Evolutionary conservation across 1,139 yeast species (phyloP), one percentile per base, ranked within the genome.

Genomic region (Pichia sorboxylosa): DNA sequence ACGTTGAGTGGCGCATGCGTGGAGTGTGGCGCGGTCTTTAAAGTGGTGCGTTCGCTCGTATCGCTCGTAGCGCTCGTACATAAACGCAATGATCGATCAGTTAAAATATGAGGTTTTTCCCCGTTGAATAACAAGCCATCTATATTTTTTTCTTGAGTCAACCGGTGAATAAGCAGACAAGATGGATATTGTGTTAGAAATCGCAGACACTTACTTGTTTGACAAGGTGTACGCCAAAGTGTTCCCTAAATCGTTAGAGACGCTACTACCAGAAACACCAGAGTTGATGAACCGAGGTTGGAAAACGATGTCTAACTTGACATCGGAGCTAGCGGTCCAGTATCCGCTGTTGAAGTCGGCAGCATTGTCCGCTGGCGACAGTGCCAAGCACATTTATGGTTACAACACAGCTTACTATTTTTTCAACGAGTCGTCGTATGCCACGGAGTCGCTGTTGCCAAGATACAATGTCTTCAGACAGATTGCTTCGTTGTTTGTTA

Each of bases 121-220:
- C n/a, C n/a, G n/a, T n/a, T n/a, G n/a, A n/a, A n/a, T n/a, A n/a
- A n/a, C n/a, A n/a, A n/a, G n/a, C n/a, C n/a, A n/a, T n/a, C n/a
- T n/a, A n/a, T n/a, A n/a, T n/a, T n/a, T n/a, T n/a, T n/a, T n/a
- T n/a, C n/a, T n/a, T n/a, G n/a, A n/a, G n/a, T n/a, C n/a, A n/a
- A n/a, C n/a, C n/a, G n/a, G n/a, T n/a, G n/a, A n/a, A n/a, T n/a
- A n/a, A n/a, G n/a, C n/a, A n/a, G n/a, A n/a, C n/a, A n/a, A n/a
- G n/a, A 87, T 87, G 98, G 98, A 87, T 76, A 63, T 87, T 52
- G 85, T 84, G 25, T 66, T 90, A 38, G 98, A 87, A 58, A 62
- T 73, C 24, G 59, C 65, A 35, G 98, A 87, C 58, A 66, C 80
- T 36, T 79, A 59, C 45, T 49, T 73, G 27, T 69, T 87, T 33